These are phyloP conservation scores for Penicillium sp. DNA, from an alignment of 2,329 filamentous ascomycete genomes.

Conservation along the genomic window DNA sequence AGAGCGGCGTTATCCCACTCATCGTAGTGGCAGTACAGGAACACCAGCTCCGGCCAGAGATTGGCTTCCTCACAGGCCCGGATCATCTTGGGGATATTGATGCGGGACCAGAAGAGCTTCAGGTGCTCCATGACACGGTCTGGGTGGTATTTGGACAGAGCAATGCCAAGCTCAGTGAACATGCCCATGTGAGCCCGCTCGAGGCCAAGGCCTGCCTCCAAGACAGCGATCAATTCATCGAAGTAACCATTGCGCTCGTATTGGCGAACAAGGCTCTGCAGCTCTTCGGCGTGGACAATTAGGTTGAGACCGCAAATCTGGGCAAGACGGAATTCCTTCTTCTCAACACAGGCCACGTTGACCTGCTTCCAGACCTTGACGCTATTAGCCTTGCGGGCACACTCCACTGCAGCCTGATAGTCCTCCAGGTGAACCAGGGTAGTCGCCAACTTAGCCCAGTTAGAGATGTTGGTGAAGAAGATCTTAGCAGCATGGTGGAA, in stretches of 20 bases:
- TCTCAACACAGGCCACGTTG: constrained; percentile 89
- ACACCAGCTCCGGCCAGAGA: constrained; percentile 95
- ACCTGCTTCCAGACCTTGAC: constrained; percentile 99
- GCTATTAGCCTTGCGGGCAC: constrained; percentile 96
- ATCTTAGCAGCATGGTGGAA: constrained; percentile 97
- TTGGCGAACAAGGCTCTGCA: constrained; percentile 88
- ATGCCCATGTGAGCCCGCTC: constrained; percentile 94
- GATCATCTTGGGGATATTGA: constrained; percentile 98
- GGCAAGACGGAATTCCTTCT: constrained; percentile 98
- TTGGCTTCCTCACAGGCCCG: constrained; percentile 89
- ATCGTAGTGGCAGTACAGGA: constrained; percentile 97
- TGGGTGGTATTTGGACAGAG: constrained; percentile 89
- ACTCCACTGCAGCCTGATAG: constrained; percentile 96
- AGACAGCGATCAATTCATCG: constrained; percentile 89
- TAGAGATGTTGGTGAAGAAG: constrained; percentile 96
- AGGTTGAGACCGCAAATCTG: constrained; percentile 98
- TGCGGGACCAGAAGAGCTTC: constrained; percentile 95
- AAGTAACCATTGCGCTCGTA: constrained; percentile 98
- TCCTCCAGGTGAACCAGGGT: constrained; percentile 96
- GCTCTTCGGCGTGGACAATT: constrained; percentile 94
- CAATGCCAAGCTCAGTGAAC: constrained; percentile 91
- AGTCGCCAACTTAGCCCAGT: constrained; percentile 98
- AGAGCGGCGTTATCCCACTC: constrained; percentile 97
- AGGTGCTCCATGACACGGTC: constrained; percentile 98
- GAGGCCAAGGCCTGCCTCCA: constrained; percentile 91